Percentiles rank a stretch among this genome's conserved stretches.
These are phyloP conservation scores for Hanseniaspora jakobsenii DNA, from an alignment of 805 yeast genomes.

Conservation along the genomic window DNA sequence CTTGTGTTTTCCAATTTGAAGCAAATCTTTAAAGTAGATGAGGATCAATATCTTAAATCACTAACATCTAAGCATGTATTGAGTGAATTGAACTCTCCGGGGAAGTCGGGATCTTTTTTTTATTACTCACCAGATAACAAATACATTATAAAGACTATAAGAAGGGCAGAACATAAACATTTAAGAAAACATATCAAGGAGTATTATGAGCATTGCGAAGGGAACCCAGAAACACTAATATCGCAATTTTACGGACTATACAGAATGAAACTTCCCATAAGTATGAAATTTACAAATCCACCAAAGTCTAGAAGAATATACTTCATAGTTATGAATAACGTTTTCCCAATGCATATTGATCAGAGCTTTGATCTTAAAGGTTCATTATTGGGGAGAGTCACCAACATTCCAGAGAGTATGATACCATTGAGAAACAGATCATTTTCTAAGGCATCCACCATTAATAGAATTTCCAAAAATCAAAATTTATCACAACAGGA, in stretches of 20 bases:
- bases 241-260: constrained; percentile 96
- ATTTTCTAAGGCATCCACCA: constrained; percentile 18
- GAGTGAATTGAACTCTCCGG: constrained; percentile 88
- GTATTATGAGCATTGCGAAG: constrained; percentile 68
- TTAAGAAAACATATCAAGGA: constrained; percentile 59
- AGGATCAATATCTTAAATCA: constrained; percentile 88
- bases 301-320: constrained; percentile 59
- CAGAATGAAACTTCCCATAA: constrained; percentile 75
- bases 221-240: constrained; percentile 75
- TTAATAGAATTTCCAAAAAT: not conserved
- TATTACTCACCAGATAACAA: constrained; percentile 89
- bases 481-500: constrained; percentile 17
- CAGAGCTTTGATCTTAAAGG: constrained; percentile 86
- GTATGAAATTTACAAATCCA: constrained; percentile 25
- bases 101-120: constrained; percentile 92
- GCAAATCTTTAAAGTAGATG: constrained; percentile 71
- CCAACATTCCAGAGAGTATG: constrained; percentile 24
- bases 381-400: constrained; percentile 70
- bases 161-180: constrained; percentile 81
- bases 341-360: constrained; percentile 86
- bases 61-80: constrained; percentile 86
- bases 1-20: constrained; percentile 83
- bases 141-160: constrained; percentile 91
- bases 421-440: constrained; percentile 12
- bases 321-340: constrained; percentile 90